Evolutionary conservation across 2,329 filamentous ascomycete species (phyloP).

Genomic region (Colletotrichum incanum): DNA sequence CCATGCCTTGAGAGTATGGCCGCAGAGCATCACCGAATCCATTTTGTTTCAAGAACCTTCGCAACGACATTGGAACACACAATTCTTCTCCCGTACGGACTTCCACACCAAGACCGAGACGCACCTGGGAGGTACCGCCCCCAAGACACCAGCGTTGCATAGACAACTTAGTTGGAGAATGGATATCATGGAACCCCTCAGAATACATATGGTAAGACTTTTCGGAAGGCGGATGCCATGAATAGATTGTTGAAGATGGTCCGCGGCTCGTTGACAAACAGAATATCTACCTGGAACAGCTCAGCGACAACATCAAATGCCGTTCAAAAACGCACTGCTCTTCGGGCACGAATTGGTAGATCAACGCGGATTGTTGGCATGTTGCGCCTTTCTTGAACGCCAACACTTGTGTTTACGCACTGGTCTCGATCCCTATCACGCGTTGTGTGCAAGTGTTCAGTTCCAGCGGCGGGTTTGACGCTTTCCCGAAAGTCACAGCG

Average conservation of each 20-base stretch:
- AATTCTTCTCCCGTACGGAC: background rate
- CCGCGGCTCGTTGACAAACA: background rate
- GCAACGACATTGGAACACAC: background rate
- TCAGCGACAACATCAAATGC: background rate
- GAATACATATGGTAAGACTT: background rate
- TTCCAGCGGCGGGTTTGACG: background rate
- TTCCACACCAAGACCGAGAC: background rate
- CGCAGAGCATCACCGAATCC: background rate
- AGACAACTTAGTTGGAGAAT: background rate
- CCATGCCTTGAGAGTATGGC: background rate
- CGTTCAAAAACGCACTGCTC: background rate
- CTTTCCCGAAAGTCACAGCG: background rate
- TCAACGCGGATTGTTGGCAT: background rate
- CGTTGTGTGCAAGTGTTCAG: background rate
- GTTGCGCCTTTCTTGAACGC: background rate
- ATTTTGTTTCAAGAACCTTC: background rate
- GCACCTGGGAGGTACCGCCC: background rate
- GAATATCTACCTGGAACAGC: background rate
- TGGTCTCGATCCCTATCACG: background rate
- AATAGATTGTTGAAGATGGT: background rate
- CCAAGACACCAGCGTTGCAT: background rate
- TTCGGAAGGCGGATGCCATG: background rate
- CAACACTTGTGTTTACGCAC: background rate
- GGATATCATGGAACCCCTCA: background rate
- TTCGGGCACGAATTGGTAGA: background rate